Percentiles rank a stretch among this genome's conserved stretches.
Conservation (phyloP, 805 yeast species). For the Scheffersomyces ergatensis region DNA sequence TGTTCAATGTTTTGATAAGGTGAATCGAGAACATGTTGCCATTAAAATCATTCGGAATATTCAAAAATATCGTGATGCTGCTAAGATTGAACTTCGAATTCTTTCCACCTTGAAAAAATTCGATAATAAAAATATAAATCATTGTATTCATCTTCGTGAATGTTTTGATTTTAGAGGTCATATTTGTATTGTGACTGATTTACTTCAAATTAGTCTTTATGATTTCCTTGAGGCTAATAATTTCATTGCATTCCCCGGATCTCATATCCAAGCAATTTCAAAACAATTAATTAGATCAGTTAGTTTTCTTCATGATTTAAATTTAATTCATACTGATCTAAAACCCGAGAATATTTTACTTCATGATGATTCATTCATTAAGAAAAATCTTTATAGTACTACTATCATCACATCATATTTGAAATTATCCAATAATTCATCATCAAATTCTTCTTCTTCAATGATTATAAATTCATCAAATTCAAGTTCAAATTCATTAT, state of each 20-base stretch:
- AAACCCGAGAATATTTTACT: constrained; percentile 93
- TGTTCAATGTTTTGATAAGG: constrained; percentile 72
- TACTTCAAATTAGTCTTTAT: constrained; percentile 79
- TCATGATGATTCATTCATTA: constrained; percentile 47
- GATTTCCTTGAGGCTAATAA: constrained; percentile 86
- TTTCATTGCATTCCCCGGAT: constrained; percentile 89
- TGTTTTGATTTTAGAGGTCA: constrained; percentile 93
- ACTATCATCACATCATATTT: constrained; percentile 34
- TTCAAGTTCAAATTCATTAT: constrained; percentile 8
- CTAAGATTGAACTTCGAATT: constrained; percentile 86
- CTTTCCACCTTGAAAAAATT: constrained; percentile 68
- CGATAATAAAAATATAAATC: constrained; percentile 65
- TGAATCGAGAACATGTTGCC: constrained; percentile 66
- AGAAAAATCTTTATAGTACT: constrained; percentile 32
- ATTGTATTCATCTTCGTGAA: constrained; percentile 83
- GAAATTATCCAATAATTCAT: constrained; percentile 13
- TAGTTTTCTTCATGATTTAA: constrained; percentile 84
- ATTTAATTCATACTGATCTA: constrained; percentile 90
- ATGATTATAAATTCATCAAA: neutral
- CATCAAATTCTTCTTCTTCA: neutral
- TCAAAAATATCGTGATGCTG: constrained; percentile 93
- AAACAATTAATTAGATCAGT: constrained; percentile 83
- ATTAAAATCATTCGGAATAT: constrained; percentile 89
- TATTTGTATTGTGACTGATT: constrained; percentile 89
- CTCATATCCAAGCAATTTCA: constrained; percentile 86